Evolutionary conservation across 148 eudicot genomes (phyloP), one percentile per base, ranked within the genome.

Genomic region (Cornus controversa): DNA sequence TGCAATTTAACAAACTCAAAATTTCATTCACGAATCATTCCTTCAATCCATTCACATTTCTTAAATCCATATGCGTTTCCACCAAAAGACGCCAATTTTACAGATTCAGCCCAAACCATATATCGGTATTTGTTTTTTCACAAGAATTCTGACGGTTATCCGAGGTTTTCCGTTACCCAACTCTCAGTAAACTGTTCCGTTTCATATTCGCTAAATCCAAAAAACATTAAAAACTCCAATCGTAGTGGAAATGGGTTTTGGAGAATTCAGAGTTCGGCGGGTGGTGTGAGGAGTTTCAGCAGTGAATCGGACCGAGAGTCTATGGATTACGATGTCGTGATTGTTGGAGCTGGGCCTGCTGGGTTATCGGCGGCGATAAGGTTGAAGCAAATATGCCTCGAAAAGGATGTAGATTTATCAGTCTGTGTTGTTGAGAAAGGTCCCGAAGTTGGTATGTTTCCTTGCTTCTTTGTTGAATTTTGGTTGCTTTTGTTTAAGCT

Each of bases 401-500:
- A 89, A 67, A 93, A 89, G 69, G 93, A 84, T 45, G 94, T 89
- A 47, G 94, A 91, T 89, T 69, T 87, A 24, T 91, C 97, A 5
- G 97, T 95, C 66, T 95, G 99, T 89, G 92, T 95, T 82, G 97
- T 95, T 28, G 99, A 95, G 87, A 95, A 95, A 79, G 97, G 93
- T 24, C 86, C 99, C 74, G 92, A 95, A 86, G 87, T 95, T 63
- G 99, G 98, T 93, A 91, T 76, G 90, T 29, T 67, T 73, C 67
- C 18, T 77, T 58, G 0, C 34, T 65, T 7, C 68, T 47, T 24
- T 7, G 14, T 13, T 23, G 25, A 54, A 53, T 40, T 25, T 47
- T 20, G 31, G 14, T 75, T 74, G 50, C 23, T 40, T 18, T 40
- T 75, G 57, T 66, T 66, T n/a, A 23, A 25, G 8, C 29, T 34